A percentile compares a stretch with the other conserved stretches of the same genome.
phyloP scores from a whole-genome alignment of 1,284 basidiomycete genomes.

The Sanghuangporus weigelae region DNA sequence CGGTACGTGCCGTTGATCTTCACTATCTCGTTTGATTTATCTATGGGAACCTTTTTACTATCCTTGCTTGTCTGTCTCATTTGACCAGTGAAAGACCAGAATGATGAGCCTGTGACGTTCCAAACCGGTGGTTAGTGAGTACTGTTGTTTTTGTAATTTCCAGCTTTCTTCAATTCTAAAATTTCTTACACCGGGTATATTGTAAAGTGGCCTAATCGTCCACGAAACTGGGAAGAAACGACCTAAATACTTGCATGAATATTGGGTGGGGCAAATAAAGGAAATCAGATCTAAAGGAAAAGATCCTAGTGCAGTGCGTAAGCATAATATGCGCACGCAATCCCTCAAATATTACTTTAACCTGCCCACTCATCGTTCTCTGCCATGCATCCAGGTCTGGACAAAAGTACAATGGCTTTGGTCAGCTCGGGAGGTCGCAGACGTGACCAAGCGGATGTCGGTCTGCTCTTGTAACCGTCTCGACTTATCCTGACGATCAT shows the following conservation, averaged over 20 bases:
- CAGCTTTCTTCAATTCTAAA: neutral
- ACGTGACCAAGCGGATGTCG: neutral
- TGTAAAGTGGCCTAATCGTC: conserved; percentile 11
- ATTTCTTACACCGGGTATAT: neutral
- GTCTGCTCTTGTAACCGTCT: neutral
- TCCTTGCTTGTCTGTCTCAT: neutral
- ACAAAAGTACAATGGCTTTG: conserved; percentile 13
- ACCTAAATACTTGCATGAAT: neutral
- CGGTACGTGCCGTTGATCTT: neutral
- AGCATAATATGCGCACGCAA: neutral
- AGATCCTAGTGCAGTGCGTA: conserved; percentile 11
- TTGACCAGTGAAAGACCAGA: neutral
- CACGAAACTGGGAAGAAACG: neutral
- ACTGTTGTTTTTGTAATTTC: neutral
- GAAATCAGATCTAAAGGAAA: conserved; percentile 5
- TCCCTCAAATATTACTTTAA: too few relatives aligned
- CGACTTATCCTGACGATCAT: neutral
- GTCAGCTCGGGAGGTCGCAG: conserved; percentile 5
- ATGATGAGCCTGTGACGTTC: neutral
- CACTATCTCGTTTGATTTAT: neutral
- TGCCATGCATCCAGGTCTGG: conserved; percentile 11
- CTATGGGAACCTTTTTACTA: neutral
- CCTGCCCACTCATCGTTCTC: too few relatives aligned
- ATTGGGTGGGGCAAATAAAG: conserved; percentile 17
- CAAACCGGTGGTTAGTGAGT: neutral